These are phyloP conservation scores for Botrytis tulipae DNA, from an alignment of 2,329 filamentous ascomycete genomes.

Conservation along the genomic window DNA sequence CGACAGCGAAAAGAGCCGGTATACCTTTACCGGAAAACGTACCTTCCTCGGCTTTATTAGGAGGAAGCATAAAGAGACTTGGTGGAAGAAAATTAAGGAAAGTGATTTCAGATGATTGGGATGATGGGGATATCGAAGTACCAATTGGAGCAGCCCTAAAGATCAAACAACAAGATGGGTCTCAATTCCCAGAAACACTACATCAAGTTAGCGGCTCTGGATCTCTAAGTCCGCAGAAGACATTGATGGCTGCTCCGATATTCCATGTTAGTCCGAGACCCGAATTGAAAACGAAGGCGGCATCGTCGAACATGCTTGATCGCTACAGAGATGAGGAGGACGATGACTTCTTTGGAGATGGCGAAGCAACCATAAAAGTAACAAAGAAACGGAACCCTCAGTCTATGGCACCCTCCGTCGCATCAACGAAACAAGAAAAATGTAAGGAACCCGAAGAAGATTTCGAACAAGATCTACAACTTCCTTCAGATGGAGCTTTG, in stretches of 20 bases:
- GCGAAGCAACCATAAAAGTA: conserved; percentile 65
- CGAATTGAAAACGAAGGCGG: conserved; percentile 31
- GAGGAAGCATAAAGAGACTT: conserved; percentile 88
- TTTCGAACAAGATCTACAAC: conserved; percentile 70
- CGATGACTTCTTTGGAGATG: conserved; percentile 63
- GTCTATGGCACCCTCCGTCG: conserved; percentile 54
- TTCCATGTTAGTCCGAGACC: conserved; percentile 34
- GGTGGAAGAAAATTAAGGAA: conserved; percentile 72
- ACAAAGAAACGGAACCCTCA: conserved; percentile 55
- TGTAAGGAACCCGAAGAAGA: conserved; percentile 54
- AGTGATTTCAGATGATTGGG: conserved; percentile 75
- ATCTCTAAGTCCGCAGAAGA: conserved; percentile 54
- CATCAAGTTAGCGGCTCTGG: conserved; percentile 54
- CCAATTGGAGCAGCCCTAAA: conserved; percentile 59
- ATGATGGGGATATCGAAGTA: conserved; percentile 73
- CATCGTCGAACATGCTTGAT: conserved; percentile 53
- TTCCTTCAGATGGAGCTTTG: conserved; percentile 63
- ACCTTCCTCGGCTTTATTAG: conserved; percentile 82
- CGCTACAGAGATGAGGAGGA: conserved; percentile 63
- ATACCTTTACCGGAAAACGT: conserved; percentile 88
- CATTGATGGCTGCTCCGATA: conserved; percentile 39
- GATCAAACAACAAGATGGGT: conserved; percentile 61
- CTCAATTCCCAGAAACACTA: conserved; percentile 65
- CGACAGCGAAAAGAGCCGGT: conserved; percentile 81
- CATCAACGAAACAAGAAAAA: conserved; percentile 54